Base-by-base conservation (phyloP, 768 basidiomycete species). In the Ramaria sp. region DNA sequence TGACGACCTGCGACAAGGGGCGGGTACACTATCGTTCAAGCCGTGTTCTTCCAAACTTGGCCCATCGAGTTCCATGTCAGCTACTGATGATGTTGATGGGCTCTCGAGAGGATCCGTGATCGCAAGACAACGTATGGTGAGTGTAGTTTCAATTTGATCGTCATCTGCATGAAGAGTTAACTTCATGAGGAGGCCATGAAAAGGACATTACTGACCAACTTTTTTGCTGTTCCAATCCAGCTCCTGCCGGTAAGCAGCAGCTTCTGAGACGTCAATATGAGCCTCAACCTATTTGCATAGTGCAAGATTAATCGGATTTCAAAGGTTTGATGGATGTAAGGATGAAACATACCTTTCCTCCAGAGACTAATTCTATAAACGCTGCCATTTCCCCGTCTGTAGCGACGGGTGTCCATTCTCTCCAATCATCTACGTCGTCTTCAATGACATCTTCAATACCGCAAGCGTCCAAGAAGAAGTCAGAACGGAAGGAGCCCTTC, bases 141-240 rank as follows among this genome's bases (percentile, higher is more conserved):
- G 38, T 16, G 69, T 64, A 3, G 83, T 86, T 67, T 93, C 89
- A 47, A 90, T 82, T 61, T 90, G 79, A 65, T 90, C 85, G 61
- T 93, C 89, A 63, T 89, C 89, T 91, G 59, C 37, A 41, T 25
- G 41, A 47, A 22, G 43, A 41, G n/a, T 9, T 18, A 20, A 42
- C 13, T 50, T 36, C 52, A 36, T 36, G 28, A 9, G 20, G 28
- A n/a, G 15, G 25, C 30, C 13, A 13, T 20, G 3, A 20, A 8
- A 12, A 10, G 28, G 24, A 13, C 22, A 9, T 25, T 22, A 64
- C 73, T 53, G 58, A 86, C 89, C 88, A 59, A 85, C 84, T 74
- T 89, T 88, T 70, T 90, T 90, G 66, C 88, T 95, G 60, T 89
- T 89, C 79, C 85, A 90, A 62, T 90, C 87, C 34, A 86, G 69